Percentiles rank a stretch among this genome's conserved stretches.
These are phyloP conservation scores for Hypomyces perniciosus DNA, from an alignment of 2,329 filamentous ascomycete genomes.

Conservation along the genomic window DNA sequence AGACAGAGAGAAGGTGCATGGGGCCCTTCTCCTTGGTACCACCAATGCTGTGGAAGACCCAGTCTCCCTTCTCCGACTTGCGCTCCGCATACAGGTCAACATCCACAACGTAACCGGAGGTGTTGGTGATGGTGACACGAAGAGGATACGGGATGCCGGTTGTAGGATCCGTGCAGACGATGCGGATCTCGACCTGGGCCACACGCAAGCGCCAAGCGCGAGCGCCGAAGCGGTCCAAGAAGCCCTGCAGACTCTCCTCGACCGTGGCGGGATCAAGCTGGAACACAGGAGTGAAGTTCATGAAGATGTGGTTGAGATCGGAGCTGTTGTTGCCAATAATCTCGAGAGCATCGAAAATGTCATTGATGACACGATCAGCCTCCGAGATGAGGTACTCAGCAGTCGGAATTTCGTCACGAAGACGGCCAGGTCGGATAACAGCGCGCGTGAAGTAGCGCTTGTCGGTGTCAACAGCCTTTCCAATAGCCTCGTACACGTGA, in stretches of 20 bases:
- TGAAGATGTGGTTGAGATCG: conserved; percentile 99
- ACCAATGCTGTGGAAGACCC: conserved; percentile 97
- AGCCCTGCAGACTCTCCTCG: conserved; percentile 86
- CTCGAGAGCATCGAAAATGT: conserved; percentile 95
- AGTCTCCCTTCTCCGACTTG: conserved; percentile 96
- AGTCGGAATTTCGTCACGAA: conserved; percentile 97
- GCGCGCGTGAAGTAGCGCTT: conserved; percentile 98
- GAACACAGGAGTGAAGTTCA: conserved; percentile 98
- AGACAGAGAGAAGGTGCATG: conserved; percentile 88
- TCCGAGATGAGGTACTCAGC: conserved; percentile 97
- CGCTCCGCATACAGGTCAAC: conserved; percentile 97
- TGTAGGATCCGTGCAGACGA: conserved; percentile 86
- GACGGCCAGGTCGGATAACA: conserved; percentile 86
- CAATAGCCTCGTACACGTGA: conserved; percentile 94
- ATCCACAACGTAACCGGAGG: conserved; percentile 94
- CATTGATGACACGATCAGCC: conserved; percentile 92
- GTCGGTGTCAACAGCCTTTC: conserved; percentile 90
- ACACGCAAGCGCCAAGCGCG: conserved; percentile 95
- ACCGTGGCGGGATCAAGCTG: conserved; percentile 84
- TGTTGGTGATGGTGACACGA: conserved; percentile 95
- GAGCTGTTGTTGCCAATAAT: conserved; percentile 99
- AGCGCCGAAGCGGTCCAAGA: conserved; percentile 92
- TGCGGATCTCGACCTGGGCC: conserved; percentile 94
- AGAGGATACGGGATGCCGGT: conserved; percentile 85
- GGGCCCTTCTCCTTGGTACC: conserved; percentile 91